Percentiles rank a stretch among this genome's conserved stretches.
phyloP scores from a whole-genome alignment of 768 basidiomycete genomes.

The Termitomyces bulborhizus region DNA sequence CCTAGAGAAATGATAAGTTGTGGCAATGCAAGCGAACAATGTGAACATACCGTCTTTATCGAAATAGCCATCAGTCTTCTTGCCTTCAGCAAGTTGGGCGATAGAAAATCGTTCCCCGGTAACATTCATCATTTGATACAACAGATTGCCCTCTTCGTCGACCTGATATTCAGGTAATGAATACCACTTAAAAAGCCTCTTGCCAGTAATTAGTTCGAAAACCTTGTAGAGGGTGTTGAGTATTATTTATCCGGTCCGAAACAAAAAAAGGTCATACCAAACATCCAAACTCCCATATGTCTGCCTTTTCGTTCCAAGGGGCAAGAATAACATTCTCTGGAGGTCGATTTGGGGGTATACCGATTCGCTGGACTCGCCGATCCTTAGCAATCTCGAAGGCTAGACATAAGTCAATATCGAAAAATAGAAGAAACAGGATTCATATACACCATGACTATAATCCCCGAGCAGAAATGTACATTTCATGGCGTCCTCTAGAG shows the following conservation, averaged over 20 bases:
- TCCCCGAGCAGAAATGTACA: not conserved
- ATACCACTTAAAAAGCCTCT: not conserved
- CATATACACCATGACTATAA: not conserved
- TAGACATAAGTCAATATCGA: too few relatives aligned
- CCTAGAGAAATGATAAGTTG: not conserved
- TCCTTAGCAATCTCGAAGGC: not conserved
- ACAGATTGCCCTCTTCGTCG: not conserved
- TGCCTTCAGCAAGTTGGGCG: not conserved
- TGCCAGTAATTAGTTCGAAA: not conserved
- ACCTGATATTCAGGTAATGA: not conserved
- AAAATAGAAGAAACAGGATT: too few relatives aligned
- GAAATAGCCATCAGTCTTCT: not conserved
- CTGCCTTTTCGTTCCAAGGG: not conserved
- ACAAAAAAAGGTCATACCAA: not conserved
- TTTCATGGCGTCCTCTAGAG: not conserved
- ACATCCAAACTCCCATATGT: not conserved
- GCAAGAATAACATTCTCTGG: not conserved
- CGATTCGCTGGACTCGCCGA: not conserved
- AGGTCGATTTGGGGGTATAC: not conserved
- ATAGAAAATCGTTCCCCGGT: not conserved
- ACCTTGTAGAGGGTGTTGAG: not conserved
- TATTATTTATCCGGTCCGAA: not conserved
- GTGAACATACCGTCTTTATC: not conserved
- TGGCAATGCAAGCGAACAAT: too few relatives aligned
- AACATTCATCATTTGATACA: not conserved